Evolutionary conservation across 1,284 basidiomycete genomes (phyloP).

Genomic region (Cutaneotrichosporon sp.): DNA sequence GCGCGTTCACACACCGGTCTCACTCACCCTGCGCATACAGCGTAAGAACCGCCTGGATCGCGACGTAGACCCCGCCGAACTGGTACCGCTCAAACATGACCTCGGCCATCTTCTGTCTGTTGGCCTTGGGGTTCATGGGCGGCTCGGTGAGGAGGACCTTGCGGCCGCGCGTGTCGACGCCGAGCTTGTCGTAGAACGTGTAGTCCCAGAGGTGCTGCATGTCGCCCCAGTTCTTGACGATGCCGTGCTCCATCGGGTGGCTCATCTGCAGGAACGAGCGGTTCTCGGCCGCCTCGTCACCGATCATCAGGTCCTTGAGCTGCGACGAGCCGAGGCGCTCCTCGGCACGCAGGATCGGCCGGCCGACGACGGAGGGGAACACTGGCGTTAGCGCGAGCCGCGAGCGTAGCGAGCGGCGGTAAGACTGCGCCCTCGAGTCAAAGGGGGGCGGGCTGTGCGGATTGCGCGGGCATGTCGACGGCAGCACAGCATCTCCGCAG

Average conservation of each 20-base stretch:
- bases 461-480: background rate
- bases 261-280: conserved; percentile 95
- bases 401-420: background rate
- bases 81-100: conserved; percentile 99
- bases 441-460: too few relatives aligned
- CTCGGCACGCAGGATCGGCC: conserved; percentile 95
- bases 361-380: conserved; percentile 94
- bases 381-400: conserved; percentile 60
- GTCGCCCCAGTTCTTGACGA: conserved; percentile 98
- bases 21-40: conserved; percentile 91
- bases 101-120: conserved; percentile 91
- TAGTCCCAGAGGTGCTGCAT: conserved; percentile 99
- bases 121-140: conserved; percentile 98
- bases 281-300: conserved; percentile 91
- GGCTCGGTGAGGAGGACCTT: conserved; percentile 97
- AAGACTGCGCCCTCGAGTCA: background rate
- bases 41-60: conserved; percentile 97
- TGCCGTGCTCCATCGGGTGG: conserved; percentile 99
- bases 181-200: conserved; percentile 94
- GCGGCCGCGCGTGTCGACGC: conserved; percentile 79
- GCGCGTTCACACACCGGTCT: too few relatives aligned
- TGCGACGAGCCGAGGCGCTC: conserved; percentile 80
- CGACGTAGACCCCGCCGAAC: conserved; percentile 93
- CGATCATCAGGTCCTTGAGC: conserved; percentile 98
- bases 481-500: background rate